A percentile compares a stretch with the other conserved stretches of the same genome.
Conservation (phyloP, 1,284 basidiomycete species). For the Pseudozyma sp. region DNA sequence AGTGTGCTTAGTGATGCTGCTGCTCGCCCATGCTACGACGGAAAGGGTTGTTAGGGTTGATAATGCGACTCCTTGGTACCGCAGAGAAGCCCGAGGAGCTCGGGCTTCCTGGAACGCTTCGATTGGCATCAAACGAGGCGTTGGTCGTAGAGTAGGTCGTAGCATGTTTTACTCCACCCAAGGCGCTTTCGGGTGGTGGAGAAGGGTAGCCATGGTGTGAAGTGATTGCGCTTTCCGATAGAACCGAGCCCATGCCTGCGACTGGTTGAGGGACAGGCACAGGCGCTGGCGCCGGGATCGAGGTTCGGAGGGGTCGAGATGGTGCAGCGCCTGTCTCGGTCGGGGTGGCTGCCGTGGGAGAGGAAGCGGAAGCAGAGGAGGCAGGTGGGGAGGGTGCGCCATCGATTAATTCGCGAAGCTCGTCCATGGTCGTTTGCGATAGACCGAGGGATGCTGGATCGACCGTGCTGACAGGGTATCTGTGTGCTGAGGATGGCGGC, state of each 20-base stretch:
- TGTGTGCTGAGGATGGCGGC: background rate
- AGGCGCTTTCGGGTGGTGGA: conserved; percentile 27
- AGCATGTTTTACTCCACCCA: conserved; percentile 14
- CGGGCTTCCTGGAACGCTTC: conserved; percentile 21
- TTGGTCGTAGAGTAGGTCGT: conserved; percentile 29
- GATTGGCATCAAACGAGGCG: conserved; percentile 13
- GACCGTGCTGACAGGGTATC: conserved; percentile 8
- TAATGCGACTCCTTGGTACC: conserved; percentile 26
- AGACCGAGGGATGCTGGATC: conserved; percentile 46
- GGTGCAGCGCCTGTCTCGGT: background rate
- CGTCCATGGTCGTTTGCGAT: conserved; percentile 53
- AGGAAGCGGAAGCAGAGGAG: conserved; percentile 21
- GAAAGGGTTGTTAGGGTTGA: conserved; percentile 61
- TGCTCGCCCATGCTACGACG: conserved; percentile 44
- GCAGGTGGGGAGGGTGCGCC: conserved; percentile 35
- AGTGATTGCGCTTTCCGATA: conserved; percentile 29
- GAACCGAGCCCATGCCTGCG: conserved; percentile 25
- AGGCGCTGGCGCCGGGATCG: conserved; percentile 27
- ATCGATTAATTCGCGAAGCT: conserved; percentile 59
- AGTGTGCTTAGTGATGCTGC: conserved; percentile 18
- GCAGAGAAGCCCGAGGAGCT: conserved; percentile 26
- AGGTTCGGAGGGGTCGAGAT: conserved; percentile 8
- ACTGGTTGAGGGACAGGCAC: conserved; percentile 46
- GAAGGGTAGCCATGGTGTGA: conserved; percentile 42
- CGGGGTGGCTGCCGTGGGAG: conserved; percentile 1